A percentile compares a stretch with the other conserved stretches of the same genome.
Conservation (phyloP, 768 basidiomycete genomes). For the Boletus reticuloceps region DNA sequence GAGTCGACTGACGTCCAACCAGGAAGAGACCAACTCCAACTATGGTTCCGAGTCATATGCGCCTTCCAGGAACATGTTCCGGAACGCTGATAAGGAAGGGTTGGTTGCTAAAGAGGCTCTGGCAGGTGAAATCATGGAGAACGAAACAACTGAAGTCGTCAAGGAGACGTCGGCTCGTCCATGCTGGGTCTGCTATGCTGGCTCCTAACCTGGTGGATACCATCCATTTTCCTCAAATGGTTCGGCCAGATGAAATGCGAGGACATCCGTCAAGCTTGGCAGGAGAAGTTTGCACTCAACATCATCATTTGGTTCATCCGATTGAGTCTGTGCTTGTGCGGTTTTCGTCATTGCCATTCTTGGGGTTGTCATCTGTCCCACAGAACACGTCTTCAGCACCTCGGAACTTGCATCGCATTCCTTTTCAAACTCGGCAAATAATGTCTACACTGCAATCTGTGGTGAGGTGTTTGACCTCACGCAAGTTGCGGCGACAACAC, state of each 20-base stretch:
- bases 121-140: conserved; percentile 81
- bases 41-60: conserved; percentile 93
- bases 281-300: conserved; percentile 95
- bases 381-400: conserved; percentile 84
- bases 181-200: conserved; percentile 87
- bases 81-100: conserved; percentile 71
- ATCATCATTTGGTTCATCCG: conserved; percentile 95
- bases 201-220: conserved; percentile 91
- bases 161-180: conserved; percentile 79
- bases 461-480: conserved; percentile 95
- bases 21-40: conserved; percentile 76
- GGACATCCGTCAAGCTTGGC: conserved; percentile 95
- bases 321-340: conserved; percentile 79
- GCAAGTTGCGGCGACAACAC: conserved; percentile 50
- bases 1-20: conserved; percentile 72
- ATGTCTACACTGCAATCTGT: conserved; percentile 78
- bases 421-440: conserved; percentile 58
- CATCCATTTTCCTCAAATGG: conserved; percentile 62
- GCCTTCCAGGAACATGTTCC: conserved; percentile 95
- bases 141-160: conserved; percentile 84
- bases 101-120: conserved; percentile 78
- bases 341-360: conserved; percentile 92
- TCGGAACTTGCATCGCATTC: conserved; percentile 76
- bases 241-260: conserved; percentile 91
- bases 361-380: conserved; percentile 89